phyloP scores from a whole-genome alignment of 2,329 filamentous ascomycete genomes.

The Hypoxylon sp. region DNA sequence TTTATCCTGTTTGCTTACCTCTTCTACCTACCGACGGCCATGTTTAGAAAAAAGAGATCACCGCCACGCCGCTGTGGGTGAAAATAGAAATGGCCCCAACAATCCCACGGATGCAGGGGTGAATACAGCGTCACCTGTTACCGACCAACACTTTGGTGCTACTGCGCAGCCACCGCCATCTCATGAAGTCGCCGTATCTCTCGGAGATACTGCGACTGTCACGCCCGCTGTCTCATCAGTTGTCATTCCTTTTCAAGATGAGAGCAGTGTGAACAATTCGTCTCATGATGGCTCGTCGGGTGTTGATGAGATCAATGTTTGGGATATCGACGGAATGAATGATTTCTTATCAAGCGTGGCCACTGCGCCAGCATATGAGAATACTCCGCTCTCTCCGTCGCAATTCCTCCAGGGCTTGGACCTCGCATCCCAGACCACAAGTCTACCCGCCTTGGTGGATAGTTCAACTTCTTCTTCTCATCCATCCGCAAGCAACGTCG shows the following conservation, averaged over 20 bases:
- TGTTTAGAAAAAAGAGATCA: conserved; percentile 17
- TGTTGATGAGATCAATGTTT: conserved; percentile 3
- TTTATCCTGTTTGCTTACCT: not conserved
- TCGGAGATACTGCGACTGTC: not conserved
- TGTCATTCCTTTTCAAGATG: not conserved
- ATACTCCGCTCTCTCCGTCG: conserved; percentile 1
- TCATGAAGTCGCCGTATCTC: too few relatives aligned
- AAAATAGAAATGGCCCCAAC: not conserved
- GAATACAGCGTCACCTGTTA: too few relatives aligned
- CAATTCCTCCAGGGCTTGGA: conserved; percentile 1
- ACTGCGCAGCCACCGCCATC: too few relatives aligned
- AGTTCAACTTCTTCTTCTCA: too few relatives aligned
- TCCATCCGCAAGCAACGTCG: too few relatives aligned
- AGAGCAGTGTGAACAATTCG: not conserved
- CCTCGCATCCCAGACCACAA: not conserved
- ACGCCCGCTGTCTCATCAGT: not conserved
- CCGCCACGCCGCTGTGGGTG: not conserved
- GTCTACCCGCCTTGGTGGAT: too few relatives aligned
- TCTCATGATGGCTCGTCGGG: not conserved
- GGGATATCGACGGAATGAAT: conserved; percentile 2
- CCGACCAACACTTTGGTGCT: too few relatives aligned
- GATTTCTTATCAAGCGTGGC: not conserved
- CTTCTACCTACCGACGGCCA: conserved; percentile 3
- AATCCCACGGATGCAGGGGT: too few relatives aligned
- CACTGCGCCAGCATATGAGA: not conserved